Percentiles rank a stretch among this genome's conserved stretches.
phyloP scores from a whole-genome alignment of 495 filamentous ascomycete genomes.

The Darksidea phi region DNA sequence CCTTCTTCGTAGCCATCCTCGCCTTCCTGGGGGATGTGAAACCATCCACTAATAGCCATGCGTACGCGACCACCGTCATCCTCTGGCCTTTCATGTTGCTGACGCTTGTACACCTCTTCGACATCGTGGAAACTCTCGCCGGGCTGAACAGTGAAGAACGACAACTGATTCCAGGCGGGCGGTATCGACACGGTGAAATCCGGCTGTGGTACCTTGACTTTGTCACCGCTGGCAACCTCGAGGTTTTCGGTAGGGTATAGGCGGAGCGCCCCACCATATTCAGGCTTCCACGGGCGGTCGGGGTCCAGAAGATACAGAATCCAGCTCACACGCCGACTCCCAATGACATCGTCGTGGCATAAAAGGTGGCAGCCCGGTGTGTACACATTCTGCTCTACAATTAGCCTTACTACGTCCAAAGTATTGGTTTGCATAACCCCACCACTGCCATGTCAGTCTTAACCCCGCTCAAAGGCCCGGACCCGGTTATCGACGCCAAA shows the following conservation, averaged over 20 bases:
- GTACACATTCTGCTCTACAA: constrained; percentile 73
- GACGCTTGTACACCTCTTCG: constrained; percentile 85
- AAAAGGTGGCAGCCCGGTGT: constrained; percentile 93
- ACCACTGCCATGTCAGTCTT: constrained; percentile 98
- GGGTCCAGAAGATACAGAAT: constrained; percentile 96
- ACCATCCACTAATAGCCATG: constrained; percentile 99
- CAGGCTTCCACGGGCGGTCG: constrained; percentile 81
- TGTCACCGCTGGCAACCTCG: constrained; percentile 63
- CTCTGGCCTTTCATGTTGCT: constrained; percentile 59
- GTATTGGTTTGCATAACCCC: neutral
- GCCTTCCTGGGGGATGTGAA: constrained; percentile 92
- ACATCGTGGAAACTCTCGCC: constrained; percentile 98
- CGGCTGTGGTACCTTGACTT: constrained; percentile 71
- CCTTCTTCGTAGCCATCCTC: constrained; percentile 91
- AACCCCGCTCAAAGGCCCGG: constrained; percentile 80
- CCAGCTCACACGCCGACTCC: constrained; percentile 87
- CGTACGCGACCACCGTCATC: constrained; percentile 69
- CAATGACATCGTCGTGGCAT: constrained; percentile 98
- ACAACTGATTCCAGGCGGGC: constrained; percentile 94
- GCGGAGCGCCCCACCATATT: constrained; percentile 92
- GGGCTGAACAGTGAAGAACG: constrained; percentile 96
- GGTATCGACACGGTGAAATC: constrained; percentile 76
- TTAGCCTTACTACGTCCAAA: neutral
- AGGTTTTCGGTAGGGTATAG: constrained; percentile 74
- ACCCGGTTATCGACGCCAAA: constrained; percentile 77